These are phyloP conservation scores for Phytophthora syringae DNA, from an alignment of 352 stramenopile genomes.

Conservation along the genomic window DNA sequence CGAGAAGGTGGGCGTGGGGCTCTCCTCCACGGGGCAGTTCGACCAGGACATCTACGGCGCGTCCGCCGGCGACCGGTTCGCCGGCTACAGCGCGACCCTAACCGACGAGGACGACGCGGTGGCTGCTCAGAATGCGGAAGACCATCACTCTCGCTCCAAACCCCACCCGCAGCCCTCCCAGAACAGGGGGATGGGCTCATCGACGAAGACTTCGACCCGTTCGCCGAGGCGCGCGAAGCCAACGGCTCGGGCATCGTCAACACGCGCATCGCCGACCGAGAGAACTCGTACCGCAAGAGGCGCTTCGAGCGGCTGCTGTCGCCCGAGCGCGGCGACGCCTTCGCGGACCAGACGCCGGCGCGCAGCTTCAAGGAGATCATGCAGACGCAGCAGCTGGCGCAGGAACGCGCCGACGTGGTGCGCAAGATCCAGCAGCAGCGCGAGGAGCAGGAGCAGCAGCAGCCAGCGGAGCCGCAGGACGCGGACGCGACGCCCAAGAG, in stretches of 20 bases:
- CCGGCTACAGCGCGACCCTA: constrained; percentile 65
- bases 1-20: constrained; percentile 52
- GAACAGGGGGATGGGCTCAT: constrained; percentile 58
- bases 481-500: constrained; percentile 63
- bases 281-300: constrained; percentile 92
- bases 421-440: constrained; percentile 89
- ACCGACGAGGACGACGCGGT: constrained; percentile 68
- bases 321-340: constrained; percentile 92
- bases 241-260: constrained; percentile 94
- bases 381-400: constrained; percentile 88
- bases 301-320: constrained; percentile 91
- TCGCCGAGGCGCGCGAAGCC: constrained; percentile 76
- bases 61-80: constrained; percentile 50
- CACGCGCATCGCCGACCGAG: constrained; percentile 93
- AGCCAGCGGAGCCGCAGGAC: constrained; percentile 38
- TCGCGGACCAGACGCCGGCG: constrained; percentile 84
- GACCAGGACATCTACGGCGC: constrained; percentile 79
- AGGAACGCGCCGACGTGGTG: constrained; percentile 88
- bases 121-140: constrained; percentile 35
- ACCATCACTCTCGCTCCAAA: constrained; percentile 36
- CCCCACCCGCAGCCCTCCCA: not conserved
- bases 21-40: constrained; percentile 72
- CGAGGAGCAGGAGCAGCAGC: constrained; percentile 60
- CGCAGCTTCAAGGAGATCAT: constrained; percentile 92
- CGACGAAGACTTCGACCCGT: constrained; percentile 91